A percentile compares a stretch with the other conserved stretches of the same genome.
phyloP scores from a whole-genome alignment of 2,329 filamentous ascomycete species.

The Cadophora malorum region DNA sequence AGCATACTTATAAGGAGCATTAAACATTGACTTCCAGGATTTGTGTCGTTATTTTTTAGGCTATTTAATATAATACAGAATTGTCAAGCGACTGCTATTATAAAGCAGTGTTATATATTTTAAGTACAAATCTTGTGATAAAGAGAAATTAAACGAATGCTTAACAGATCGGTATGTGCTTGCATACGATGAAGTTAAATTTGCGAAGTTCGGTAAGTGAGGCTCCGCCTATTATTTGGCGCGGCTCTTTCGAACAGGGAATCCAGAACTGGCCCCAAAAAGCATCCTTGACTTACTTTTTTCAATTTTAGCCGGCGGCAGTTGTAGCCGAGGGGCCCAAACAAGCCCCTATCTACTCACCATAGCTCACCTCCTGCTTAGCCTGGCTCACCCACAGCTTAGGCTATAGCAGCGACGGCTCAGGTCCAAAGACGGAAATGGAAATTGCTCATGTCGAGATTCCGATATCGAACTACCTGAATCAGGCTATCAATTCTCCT shows the following conservation, averaged over 20 bases:
- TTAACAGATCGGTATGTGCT: conserved; percentile 27
- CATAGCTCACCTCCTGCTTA: not conserved
- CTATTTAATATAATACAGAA: conserved; percentile 25
- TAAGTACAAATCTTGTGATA: conserved; percentile 19
- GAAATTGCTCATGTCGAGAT: conserved; percentile 3
- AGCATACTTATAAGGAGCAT: conserved; percentile 25
- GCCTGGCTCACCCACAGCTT: not conserved
- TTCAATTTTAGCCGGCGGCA: conserved; percentile 24
- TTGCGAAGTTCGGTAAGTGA: conserved; percentile 24
- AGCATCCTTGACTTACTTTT: conserved; percentile 21
- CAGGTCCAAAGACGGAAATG: conserved; percentile 2
- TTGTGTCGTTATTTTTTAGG: conserved; percentile 26
- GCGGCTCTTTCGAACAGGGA: conserved; percentile 21
- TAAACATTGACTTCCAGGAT: conserved; percentile 26
- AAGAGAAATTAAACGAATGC: conserved; percentile 22
- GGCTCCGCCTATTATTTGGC: conserved; percentile 16
- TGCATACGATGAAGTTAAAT: conserved; percentile 26
- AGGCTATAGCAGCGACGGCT: not conserved
- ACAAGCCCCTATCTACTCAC: not conserved
- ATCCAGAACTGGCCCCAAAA: conserved; percentile 21
- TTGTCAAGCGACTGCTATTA: conserved; percentile 16
- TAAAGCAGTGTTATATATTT: conserved; percentile 18
- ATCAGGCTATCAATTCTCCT: not conserved
- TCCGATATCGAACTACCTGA: conserved; percentile 3
- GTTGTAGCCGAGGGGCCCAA: not conserved